phyloP scores from a whole-genome alignment of 1,139 yeast genomes.

The Meyerozyma guilliermondii region DNA sequence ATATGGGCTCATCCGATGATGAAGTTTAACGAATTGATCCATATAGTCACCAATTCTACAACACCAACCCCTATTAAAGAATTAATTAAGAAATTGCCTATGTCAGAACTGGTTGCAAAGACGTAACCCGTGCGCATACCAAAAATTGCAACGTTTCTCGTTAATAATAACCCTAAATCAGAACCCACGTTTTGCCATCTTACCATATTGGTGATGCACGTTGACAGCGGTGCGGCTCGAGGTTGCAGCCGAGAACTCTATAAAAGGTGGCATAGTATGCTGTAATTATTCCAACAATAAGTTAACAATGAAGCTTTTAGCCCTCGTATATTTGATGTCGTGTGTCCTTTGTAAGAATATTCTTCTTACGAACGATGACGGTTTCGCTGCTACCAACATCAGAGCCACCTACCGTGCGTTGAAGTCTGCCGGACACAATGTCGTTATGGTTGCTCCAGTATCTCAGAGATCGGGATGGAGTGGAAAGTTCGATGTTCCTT shows the following conservation, averaged over 20 bases:
- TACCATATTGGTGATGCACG: neutral
- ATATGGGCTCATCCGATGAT: too few relatives aligned
- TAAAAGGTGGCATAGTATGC: neutral
- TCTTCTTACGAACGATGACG: conserved; percentile 29
- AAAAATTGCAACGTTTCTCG: too few relatives aligned
- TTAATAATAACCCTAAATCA: too few relatives aligned
- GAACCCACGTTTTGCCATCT: neutral
- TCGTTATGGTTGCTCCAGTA: conserved; percentile 30
- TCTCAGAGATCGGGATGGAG: conserved; percentile 26
- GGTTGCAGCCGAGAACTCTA: neutral
- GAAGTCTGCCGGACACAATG: conserved; percentile 23
- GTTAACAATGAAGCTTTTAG: neutral
- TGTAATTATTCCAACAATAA: neutral
- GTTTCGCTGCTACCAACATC: conserved; percentile 28
- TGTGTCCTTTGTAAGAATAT: conserved; percentile 17
- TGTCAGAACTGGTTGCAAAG: too few relatives aligned
- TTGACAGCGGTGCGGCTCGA: conserved; percentile 1
- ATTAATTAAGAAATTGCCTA: too few relatives aligned
- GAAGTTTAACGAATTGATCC: too few relatives aligned
- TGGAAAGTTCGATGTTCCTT: conserved; percentile 26
- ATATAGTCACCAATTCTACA: too few relatives aligned
- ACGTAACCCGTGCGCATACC: too few relatives aligned
- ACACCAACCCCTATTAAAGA: too few relatives aligned
- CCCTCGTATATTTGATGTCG: conserved; percentile 1
- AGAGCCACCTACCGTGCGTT: conserved; percentile 28